A percentile compares a stretch with the other conserved stretches of the same genome.
Evolutionary conservation across 768 basidiomycete genomes (phyloP).

Genomic region (Lactarius vividus): DNA sequence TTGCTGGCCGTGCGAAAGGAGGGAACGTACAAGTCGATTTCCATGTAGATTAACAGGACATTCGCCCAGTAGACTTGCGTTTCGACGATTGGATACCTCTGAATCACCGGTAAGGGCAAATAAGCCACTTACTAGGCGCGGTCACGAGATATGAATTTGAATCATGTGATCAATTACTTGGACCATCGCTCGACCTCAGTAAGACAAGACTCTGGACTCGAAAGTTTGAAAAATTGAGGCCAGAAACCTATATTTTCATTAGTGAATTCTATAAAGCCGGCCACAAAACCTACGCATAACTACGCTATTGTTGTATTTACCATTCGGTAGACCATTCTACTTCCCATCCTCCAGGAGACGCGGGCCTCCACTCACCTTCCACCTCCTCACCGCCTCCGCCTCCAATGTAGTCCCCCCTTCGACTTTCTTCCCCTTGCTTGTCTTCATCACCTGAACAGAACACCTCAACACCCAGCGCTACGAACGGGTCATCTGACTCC

Average conservation of each 20-base stretch:
- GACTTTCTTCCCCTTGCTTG: not conserved
- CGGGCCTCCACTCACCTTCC: conserved; percentile 6
- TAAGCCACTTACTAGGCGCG: not conserved
- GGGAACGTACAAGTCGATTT: conserved; percentile 53
- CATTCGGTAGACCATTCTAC: not conserved
- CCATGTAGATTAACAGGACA: conserved; percentile 40
- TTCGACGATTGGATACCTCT: not conserved
- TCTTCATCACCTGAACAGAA: not conserved
- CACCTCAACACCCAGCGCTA: conserved; percentile 5
- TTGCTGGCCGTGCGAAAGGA: conserved; percentile 37
- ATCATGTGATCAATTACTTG: not conserved
- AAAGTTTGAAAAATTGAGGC: too few relatives aligned
- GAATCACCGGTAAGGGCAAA: not conserved
- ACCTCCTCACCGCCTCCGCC: not conserved
- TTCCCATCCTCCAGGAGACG: not conserved
- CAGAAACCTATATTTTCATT: too few relatives aligned
- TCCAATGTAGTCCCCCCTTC: not conserved
- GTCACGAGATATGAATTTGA: not conserved
- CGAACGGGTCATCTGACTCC: conserved; percentile 19
- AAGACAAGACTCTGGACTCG: too few relatives aligned
- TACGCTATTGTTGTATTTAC: not conserved
- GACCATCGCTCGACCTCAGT: too few relatives aligned
- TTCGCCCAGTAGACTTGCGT: not conserved
- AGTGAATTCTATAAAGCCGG: not conserved
- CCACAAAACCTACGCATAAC: not conserved